A percentile compares a stretch with the other conserved stretches of the same genome.
Evolutionary conservation across 2,329 filamentous ascomycete genomes (phyloP).

Genomic region (Trichoderma sp.): DNA sequence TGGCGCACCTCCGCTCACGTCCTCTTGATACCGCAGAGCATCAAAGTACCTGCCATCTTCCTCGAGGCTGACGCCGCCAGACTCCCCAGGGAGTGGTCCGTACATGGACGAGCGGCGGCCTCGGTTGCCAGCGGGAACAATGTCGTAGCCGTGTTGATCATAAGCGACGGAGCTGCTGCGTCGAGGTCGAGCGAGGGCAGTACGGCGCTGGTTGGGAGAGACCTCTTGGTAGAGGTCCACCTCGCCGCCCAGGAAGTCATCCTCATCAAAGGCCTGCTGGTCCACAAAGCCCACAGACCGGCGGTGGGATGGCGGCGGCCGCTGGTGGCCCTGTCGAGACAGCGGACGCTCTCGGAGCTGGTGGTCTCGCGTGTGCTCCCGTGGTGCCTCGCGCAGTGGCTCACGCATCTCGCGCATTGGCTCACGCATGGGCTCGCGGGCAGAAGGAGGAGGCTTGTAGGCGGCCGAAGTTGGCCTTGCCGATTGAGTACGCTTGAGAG

Average conservation of each 20-base stretch:
- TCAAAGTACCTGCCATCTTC: slow-evolving; percentile 44
- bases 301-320: slow-evolving; percentile 33
- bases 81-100: slow-evolving; percentile 36
- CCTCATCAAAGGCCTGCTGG: slow-evolving; percentile 40
- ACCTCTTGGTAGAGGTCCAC: slow-evolving; percentile 42
- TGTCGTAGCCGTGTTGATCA: slow-evolving; percentile 41
- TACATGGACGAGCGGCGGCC: slow-evolving; percentile 46
- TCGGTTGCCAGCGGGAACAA: slow-evolving; percentile 41
- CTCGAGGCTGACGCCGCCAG: slow-evolving; percentile 38
- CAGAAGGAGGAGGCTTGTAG: slow-evolving; percentile 32
- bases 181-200: slow-evolving; percentile 36
- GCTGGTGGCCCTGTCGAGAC: slow-evolving; percentile 27
- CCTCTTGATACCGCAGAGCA: slow-evolving; percentile 53
- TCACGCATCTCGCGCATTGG: slow-evolving; percentile 15
- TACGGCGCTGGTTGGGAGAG: slow-evolving; percentile 39
- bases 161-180: slow-evolving; percentile 41
- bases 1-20: slow-evolving; percentile 47
- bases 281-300: slow-evolving; percentile 38
- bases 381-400: slow-evolving; percentile 7
- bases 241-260: slow-evolving; percentile 39
- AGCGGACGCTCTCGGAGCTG: slow-evolving; percentile 5
- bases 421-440: slow-evolving; percentile 27
- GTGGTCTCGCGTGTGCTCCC: background rate
- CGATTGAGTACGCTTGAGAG: slow-evolving; percentile 40
- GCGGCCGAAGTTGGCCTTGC: slow-evolving; percentile 32